Evolutionary conservation across 176 grass and related monocot genomes (phyloP).

Genomic region (Aechmea fasciata): DNA sequence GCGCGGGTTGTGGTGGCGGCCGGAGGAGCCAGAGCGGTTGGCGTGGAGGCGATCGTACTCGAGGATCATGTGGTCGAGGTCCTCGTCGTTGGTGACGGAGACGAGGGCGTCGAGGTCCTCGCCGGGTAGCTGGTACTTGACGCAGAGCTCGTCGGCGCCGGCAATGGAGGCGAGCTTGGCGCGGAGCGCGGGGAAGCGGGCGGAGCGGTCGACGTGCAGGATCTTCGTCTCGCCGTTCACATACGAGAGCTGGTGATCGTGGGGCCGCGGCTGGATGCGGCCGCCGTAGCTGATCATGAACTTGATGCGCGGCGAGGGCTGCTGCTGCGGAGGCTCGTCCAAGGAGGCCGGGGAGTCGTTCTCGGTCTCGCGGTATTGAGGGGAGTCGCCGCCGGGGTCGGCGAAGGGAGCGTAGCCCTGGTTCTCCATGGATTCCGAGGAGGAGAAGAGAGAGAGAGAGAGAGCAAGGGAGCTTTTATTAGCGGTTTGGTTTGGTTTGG

Average conservation of each 20-base stretch:
- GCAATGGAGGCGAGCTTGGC: conserved; percentile 40
- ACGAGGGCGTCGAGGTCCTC: conserved; percentile 97
- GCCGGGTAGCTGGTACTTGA: conserved; percentile 98
- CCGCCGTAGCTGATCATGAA: conserved; percentile 97
- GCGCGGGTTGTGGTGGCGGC: conserved; percentile 30
- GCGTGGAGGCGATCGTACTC: conserved; percentile 84
- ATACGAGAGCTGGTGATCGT: conserved; percentile 84
- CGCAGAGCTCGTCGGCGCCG: conserved; percentile 31
- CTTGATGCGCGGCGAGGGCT: conserved; percentile 28
- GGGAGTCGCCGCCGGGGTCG: conserved; percentile 65
- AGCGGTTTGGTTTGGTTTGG: neutral
- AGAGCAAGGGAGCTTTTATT: neutral
- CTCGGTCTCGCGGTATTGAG: conserved; percentile 33
- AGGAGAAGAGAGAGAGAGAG: too few species aligned
- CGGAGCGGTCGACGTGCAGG: conserved; percentile 69
- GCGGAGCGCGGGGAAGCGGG: conserved; percentile 49
- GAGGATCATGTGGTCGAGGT: conserved; percentile 73
- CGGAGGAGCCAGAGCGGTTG: conserved; percentile 35
- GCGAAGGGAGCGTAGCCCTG: conserved; percentile 25
- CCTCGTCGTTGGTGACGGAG: conserved; percentile 94
- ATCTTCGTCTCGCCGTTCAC: conserved; percentile 97
- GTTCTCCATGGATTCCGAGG: conserved; percentile 30
- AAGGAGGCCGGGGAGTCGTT: conserved; percentile 21
- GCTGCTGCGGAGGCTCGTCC: neutral
- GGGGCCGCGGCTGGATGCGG: conserved; percentile 71